These are phyloP conservation scores for Lolium rigidum DNA, from an alignment of 176 grass and related monocot species.

Conservation along the genomic window DNA sequence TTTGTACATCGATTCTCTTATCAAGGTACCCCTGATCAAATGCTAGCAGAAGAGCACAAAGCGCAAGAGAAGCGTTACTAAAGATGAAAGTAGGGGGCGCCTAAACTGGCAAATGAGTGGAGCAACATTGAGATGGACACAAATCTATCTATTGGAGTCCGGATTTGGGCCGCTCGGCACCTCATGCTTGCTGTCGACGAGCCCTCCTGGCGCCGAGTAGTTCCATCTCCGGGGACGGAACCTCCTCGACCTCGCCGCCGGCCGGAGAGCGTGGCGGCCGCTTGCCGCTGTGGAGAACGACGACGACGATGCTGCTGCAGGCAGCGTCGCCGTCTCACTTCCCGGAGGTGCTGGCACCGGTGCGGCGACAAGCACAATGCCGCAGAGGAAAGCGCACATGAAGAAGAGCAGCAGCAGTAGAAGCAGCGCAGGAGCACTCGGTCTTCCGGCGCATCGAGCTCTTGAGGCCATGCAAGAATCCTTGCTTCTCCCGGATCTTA, in stretches of 20 bases:
- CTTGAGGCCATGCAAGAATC: slow-evolving; percentile 60
- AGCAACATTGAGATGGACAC: background rate
- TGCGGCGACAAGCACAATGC: slow-evolving; percentile 22
- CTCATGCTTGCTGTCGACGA: slow-evolving; percentile 68
- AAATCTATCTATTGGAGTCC: slow-evolving; percentile 59
- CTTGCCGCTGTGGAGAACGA: background rate
- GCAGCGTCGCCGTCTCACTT: background rate
- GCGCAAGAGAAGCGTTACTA: background rate
- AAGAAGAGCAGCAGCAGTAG: slow-evolving; percentile 30
- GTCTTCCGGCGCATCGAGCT: slow-evolving; percentile 39
- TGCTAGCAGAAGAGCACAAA: background rate
- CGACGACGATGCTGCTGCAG: background rate
- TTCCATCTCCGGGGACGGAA: slow-evolving; percentile 45
- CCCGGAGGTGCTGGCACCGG: slow-evolving; percentile 25
- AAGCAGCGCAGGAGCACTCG: slow-evolving; percentile 2
- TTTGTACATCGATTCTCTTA: slow-evolving; percentile 52
- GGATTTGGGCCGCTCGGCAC: slow-evolving; percentile 77
- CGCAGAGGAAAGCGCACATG: slow-evolving; percentile 35
- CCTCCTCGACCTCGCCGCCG: slow-evolving; percentile 38
- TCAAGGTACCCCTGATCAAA: background rate
- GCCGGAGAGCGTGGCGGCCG: slow-evolving; percentile 36
- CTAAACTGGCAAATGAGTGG: background rate
- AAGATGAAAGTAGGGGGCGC: background rate
- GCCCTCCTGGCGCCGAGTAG: slow-evolving; percentile 33
- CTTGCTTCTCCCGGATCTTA: slow-evolving; percentile 9